Percentiles rank a stretch among this genome's conserved stretches.
Conservation (phyloP, 2,329 filamentous ascomycete species). For the Aspergillus costaricaensis region DNA sequence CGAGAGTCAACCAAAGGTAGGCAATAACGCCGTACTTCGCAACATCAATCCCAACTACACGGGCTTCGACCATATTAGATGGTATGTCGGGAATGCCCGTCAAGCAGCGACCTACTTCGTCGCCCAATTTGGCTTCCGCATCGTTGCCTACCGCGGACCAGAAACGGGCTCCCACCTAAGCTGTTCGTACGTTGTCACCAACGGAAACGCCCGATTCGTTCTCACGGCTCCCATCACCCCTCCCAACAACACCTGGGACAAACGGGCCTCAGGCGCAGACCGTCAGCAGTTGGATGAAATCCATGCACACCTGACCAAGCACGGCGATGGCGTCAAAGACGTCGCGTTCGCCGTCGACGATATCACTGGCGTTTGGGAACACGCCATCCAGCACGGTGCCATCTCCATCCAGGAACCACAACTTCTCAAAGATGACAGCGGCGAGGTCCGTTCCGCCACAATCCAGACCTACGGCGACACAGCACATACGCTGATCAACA, state of each 20-base stretch:
- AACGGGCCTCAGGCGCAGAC: constrained; percentile 51
- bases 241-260: constrained; percentile 52
- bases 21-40: constrained; percentile 54
- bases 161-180: constrained; percentile 80
- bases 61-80: constrained; percentile 78
- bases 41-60: constrained; percentile 17
- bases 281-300: constrained; percentile 66
- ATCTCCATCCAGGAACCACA: constrained; percentile 13
- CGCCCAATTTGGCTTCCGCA: constrained; percentile 76
- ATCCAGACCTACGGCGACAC: constrained; percentile 88
- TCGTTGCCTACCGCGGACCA: constrained; percentile 77
- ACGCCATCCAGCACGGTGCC: constrained; percentile 57
- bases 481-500: constrained; percentile 80
- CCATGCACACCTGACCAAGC: constrained; percentile 74
- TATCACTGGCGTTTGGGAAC: constrained; percentile 71
- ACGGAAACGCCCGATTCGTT: constrained; percentile 76
- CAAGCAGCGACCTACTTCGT: constrained; percentile 86
- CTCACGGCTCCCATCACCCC: constrained; percentile 78
- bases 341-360: constrained; percentile 87
- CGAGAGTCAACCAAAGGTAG: background rate
- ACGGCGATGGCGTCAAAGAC: constrained; percentile 86
- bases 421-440: constrained; percentile 13
- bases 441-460: constrained; percentile 68
- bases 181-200: constrained; percentile 78
- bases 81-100: constrained; percentile 94